Conservation (phyloP, 2,329 filamentous ascomycete genomes). For the Cryoendolithus antarcticus region DNA sequence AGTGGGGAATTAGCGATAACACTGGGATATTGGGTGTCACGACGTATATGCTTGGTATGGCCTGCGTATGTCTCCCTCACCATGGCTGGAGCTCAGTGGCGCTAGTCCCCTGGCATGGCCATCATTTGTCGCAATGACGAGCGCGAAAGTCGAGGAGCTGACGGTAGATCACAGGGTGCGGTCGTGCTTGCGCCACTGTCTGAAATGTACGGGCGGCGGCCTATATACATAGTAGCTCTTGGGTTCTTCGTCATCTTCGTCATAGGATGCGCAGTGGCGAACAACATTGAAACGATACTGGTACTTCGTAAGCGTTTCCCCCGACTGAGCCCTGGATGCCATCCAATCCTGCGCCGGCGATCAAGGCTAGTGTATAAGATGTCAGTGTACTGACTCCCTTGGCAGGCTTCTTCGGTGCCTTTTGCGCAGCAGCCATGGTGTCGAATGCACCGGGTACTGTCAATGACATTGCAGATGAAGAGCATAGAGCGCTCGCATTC, state of each 20-base stretch:
- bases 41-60: slow-evolving; percentile 64
- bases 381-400: too few species aligned
- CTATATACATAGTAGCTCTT: slow-evolving; percentile 57
- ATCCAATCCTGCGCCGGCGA: slow-evolving; percentile 58
- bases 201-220: slow-evolving; percentile 55
- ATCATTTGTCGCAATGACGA: too few species aligned
- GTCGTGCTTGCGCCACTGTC: slow-evolving; percentile 62
- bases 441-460: slow-evolving; percentile 73
- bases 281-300: slow-evolving; percentile 56
- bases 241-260: slow-evolving; percentile 54
- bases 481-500: slow-evolving; percentile 71
- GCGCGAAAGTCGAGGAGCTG: too few species aligned
- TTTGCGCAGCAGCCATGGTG: slow-evolving; percentile 70
- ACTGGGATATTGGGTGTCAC: slow-evolving; percentile 66
- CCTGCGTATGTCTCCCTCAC: slow-evolving; percentile 19
- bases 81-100: slow-evolving; percentile 31
- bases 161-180: too few species aligned
- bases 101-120: slow-evolving; percentile 22
- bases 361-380: slow-evolving; percentile 58
- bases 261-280: slow-evolving; percentile 58
- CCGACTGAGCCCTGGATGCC: slow-evolving; percentile 52
- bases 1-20: slow-evolving; percentile 50
- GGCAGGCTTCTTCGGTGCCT: slow-evolving; percentile 54
- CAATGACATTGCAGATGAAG: slow-evolving; percentile 68
- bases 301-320: slow-evolving; percentile 59